Evolutionary conservation across 2,329 filamentous ascomycete genomes (phyloP), one percentile per base, ranked within the genome.

Genomic region (Neopestalotiopsis clavispora): DNA sequence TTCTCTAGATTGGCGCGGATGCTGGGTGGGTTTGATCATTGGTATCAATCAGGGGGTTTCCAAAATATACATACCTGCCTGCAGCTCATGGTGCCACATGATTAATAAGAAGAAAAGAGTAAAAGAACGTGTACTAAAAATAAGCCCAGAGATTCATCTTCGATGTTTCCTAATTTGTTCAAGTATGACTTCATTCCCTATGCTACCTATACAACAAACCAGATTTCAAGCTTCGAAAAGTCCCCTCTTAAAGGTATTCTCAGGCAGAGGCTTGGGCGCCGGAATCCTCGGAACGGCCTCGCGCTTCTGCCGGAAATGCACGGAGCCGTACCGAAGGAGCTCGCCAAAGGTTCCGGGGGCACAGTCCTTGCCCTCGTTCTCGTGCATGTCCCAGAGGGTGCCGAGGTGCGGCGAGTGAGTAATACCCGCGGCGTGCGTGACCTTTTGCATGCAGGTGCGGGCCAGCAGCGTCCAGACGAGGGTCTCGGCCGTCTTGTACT

Each of bases 281-380:
- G 32, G 40, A 20, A 66, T 4, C 28, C 56, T 30, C 20, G 28
- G n/a, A 10, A 65, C 34, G n/a, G 13, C 6, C 30, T 67, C 49
- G n/a, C 71, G 60, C 9, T n/a, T 70, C 65, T 73, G 72, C n/a
- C 52, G 64, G 42, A 59, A 73, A 28, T 72, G 67, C 12, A 67
- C 49, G 9, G 72, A 67, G 12, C 72, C 61, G 20, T 57, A 34
- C 13, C 72, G 68, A 23, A 73, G 30, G 9, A 73, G 66, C 30
- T 73, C 72, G n/a, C 20, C 71, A 66, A 73, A 73, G 1, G 70
- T 71, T 3, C 72, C 72, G 0, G 72, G 72, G 49, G 61, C 67
- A 56, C 9, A 20, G 32, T 73, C 71, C 30, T 69, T 71, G 7
- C 69, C 70, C 28, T 68, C n/a, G 42, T 72, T 67, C 62, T 72